Conservation (phyloP, 73 alveolate species). For the Paramecium caudatum region DNA sequence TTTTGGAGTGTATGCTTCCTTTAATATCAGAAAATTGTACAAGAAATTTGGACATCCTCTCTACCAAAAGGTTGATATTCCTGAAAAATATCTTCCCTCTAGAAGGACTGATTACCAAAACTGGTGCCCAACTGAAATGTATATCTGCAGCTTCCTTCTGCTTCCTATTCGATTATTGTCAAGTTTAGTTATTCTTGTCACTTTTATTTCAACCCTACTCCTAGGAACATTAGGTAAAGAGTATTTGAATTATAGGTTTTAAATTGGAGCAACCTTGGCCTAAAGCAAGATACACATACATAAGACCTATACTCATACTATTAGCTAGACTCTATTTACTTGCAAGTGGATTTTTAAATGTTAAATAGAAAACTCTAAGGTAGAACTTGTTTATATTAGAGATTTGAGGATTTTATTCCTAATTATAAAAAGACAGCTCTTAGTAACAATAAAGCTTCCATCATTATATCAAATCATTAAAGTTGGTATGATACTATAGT, state of each 20-base stretch:
- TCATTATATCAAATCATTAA: slow-evolving; percentile 83
- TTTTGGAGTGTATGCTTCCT: no score
- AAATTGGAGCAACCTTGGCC: slow-evolving; percentile 54
- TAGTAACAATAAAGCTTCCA: slow-evolving; percentile 50
- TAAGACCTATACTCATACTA: background rate
- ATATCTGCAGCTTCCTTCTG: slow-evolving; percentile 51
- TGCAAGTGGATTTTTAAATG: slow-evolving; percentile 43
- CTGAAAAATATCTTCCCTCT: slow-evolving; percentile 54
- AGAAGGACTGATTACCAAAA: slow-evolving; percentile 63
- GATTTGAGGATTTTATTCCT: slow-evolving; percentile 60
- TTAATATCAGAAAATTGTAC: no score
- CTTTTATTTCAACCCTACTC: background rate
- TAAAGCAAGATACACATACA: background rate
- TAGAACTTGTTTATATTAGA: background rate
- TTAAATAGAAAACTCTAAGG: slow-evolving; percentile 31
- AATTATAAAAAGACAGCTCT: slow-evolving; percentile 10
- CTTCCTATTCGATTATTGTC: slow-evolving; percentile 52
- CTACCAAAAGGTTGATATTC: background rate
- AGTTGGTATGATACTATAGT: slow-evolving; percentile 84
- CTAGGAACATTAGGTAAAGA: background rate
- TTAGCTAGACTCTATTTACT: slow-evolving; percentile 8
- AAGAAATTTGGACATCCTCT: background rate
- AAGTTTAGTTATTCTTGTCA: background rate
- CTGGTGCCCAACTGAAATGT: slow-evolving; percentile 57
- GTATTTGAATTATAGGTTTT: background rate